A percentile compares a stretch with the other conserved stretches of the same genome.
phyloP scores from a whole-genome alignment of 2,329 filamentous ascomycete species.

The Niveomyces coronatus region DNA sequence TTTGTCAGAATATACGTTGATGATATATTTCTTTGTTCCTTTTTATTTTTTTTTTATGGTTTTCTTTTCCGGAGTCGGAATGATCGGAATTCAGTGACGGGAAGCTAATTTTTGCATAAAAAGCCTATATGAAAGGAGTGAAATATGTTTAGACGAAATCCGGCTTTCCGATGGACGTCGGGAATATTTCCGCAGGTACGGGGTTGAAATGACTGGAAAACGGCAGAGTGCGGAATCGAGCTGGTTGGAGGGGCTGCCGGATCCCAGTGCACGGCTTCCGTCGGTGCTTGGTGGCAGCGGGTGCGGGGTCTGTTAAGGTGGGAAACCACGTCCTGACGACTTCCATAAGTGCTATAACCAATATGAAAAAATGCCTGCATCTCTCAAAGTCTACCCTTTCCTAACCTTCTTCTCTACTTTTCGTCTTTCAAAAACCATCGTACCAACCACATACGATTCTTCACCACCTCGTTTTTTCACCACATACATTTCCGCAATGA shows the following conservation, averaged over 20 bases:
- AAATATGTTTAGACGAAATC: neutral
- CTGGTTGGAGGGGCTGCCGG: conserved; percentile 1
- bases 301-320: conserved; percentile 6
- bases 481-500: conserved; percentile 5
- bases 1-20: no score
- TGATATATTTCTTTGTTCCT: neutral
- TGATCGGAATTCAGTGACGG: neutral
- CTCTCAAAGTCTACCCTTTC: no score
- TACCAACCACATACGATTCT: neutral
- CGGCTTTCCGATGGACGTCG: conserved; percentile 2
- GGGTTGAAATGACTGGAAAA: neutral
- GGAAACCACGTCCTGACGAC: neutral
- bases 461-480: neutral
- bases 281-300: conserved; percentile 6
- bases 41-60: conserved; percentile 5
- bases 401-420: no score
- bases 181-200: conserved; percentile 2
- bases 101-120: no score
- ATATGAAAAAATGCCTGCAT: no score
- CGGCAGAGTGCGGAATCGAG: conserved; percentile 6
- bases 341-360: conserved; percentile 17
- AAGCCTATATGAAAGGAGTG: neutral
- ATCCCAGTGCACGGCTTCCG: conserved; percentile 4
- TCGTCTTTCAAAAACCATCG: no score
- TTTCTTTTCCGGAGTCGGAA: conserved; percentile 7